These are phyloP conservation scores for Mycena olivaceomarginata DNA, from an alignment of 768 basidiomycete genomes.

Conservation along the genomic window DNA sequence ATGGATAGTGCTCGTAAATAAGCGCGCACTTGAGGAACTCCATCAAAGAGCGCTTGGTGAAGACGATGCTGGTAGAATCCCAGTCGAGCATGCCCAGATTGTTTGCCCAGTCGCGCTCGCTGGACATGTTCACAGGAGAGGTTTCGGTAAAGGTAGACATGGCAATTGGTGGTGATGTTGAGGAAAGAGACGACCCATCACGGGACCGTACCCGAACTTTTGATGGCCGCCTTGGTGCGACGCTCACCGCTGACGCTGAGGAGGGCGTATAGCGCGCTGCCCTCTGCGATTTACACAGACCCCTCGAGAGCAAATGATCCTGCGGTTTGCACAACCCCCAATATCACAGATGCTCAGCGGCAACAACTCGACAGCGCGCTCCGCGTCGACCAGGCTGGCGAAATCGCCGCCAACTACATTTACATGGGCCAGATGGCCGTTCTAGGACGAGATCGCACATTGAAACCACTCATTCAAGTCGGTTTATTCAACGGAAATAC, in stretches of 20 bases:
- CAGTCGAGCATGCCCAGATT: slow-evolving; percentile 88
- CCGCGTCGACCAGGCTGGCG: slow-evolving; percentile 96
- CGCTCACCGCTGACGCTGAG: slow-evolving; percentile 10
- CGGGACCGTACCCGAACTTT: slow-evolving; percentile 20
- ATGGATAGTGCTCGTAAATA: not conserved
- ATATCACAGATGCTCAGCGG: slow-evolving; percentile 70
- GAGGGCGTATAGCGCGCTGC: slow-evolving; percentile 32
- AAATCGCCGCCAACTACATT: slow-evolving; percentile 97
- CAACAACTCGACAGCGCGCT: slow-evolving; percentile 78
- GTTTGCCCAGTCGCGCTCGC: slow-evolving; percentile 84
- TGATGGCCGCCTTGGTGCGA: not conserved
- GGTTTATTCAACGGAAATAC: slow-evolving; percentile 46
- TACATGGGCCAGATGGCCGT: slow-evolving; percentile 92
- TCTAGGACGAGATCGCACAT: slow-evolving; percentile 73
- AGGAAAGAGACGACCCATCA: slow-evolving; percentile 1
- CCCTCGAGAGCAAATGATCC: slow-evolving; percentile 56
- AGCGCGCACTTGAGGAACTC: slow-evolving; percentile 84
- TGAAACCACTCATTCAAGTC: slow-evolving; percentile 86
- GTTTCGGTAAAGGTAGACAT: slow-evolving; percentile 57
- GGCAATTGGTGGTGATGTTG: not conserved
- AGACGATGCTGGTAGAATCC: slow-evolving; percentile 85
- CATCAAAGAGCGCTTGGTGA: slow-evolving; percentile 85
- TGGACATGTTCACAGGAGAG: slow-evolving; percentile 79
- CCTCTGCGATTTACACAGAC: slow-evolving; percentile 71
- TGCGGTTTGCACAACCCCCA: slow-evolving; percentile 74